A percentile compares a stretch with the other conserved stretches of the same genome.
Evolutionary conservation across 1,284 basidiomycete species (phyloP).

Genomic region (Trichosporon ovoides): DNA sequence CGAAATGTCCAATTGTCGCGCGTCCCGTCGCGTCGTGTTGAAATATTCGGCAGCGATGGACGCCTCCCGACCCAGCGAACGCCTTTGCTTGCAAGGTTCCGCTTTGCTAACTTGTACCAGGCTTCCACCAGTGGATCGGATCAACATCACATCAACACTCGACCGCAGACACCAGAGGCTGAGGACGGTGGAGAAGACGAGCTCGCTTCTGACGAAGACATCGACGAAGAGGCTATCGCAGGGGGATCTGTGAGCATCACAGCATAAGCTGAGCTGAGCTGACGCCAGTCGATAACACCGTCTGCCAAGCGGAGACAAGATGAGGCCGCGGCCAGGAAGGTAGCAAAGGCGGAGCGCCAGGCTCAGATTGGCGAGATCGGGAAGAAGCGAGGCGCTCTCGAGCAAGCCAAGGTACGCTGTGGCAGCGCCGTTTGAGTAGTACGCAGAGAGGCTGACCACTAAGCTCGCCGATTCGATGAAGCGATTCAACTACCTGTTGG

Average conservation of each 20-base stretch:
- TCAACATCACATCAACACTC: constrained; percentile 39
- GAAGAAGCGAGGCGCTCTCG: constrained; percentile 41
- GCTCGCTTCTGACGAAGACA: constrained; percentile 30
- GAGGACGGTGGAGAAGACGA: constrained; percentile 31
- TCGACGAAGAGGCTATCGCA: constrained; percentile 22
- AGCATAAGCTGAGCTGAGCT: not conserved
- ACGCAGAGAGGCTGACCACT: too few relatives aligned
- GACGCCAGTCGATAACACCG: constrained; percentile 24
- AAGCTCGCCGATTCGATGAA: constrained; percentile 91
- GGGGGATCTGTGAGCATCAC: constrained; percentile 17
- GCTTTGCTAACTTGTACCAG: constrained; percentile 13
- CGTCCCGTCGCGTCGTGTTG: too few relatives aligned
- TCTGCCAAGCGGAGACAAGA: constrained; percentile 33
- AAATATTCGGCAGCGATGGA: too few relatives aligned
- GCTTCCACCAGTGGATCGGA: constrained; percentile 41
- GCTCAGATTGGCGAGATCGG: constrained; percentile 43
- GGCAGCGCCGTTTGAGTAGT: too few relatives aligned
- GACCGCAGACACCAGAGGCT: constrained; percentile 31
- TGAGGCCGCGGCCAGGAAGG: constrained; percentile 34
- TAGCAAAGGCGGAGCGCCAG: constrained; percentile 37
- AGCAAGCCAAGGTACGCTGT: constrained; percentile 43
- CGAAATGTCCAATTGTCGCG: too few relatives aligned
- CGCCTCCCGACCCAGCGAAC: too few relatives aligned
- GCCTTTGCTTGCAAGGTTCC: too few relatives aligned
- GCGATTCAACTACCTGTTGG: constrained; percentile 87